Conservation (phyloP, 768 basidiomycete genomes). For the Hemileccinum rubropunctum region DNA sequence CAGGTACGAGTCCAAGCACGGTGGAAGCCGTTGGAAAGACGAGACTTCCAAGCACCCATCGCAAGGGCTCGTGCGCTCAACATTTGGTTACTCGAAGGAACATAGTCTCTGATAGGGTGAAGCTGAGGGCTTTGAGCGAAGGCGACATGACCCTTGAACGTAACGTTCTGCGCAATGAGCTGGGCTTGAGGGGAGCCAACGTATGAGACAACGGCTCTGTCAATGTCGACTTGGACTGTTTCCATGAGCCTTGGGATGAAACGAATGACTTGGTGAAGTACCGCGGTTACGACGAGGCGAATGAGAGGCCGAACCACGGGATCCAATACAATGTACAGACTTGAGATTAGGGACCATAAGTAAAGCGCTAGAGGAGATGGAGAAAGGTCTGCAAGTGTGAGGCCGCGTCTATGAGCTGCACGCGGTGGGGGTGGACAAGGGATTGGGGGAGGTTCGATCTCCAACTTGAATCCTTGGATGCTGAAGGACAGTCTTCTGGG, state of each 20-base stretch:
- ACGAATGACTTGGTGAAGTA: constrained; percentile 57
- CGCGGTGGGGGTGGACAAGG: constrained; percentile 19
- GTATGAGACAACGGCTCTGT: constrained; percentile 51
- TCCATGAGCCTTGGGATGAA: constrained; percentile 69
- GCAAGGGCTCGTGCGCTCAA: constrained; percentile 38
- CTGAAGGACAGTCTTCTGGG: constrained; percentile 59
- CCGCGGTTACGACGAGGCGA: constrained; percentile 51
- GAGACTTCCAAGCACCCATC: constrained; percentile 63
- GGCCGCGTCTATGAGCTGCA: constrained; percentile 35
- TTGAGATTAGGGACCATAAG: constrained; percentile 31
- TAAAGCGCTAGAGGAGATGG: constrained; percentile 36
- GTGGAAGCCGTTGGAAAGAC: constrained; percentile 55
- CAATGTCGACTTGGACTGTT: constrained; percentile 64
- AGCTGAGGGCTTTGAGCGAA: constrained; percentile 49
- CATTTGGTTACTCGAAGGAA: constrained; percentile 11
- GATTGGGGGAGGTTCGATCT: constrained; percentile 33
- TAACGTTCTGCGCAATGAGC: constrained; percentile 49
- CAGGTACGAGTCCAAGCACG: constrained; percentile 69
- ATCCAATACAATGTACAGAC: constrained; percentile 47
- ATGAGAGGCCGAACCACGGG: constrained; percentile 61
- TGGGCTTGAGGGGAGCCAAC: constrained; percentile 49
- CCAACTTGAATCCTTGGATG: constrained; percentile 58
- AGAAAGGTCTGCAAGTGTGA: constrained; percentile 41
- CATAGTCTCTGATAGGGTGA: constrained; percentile 10
- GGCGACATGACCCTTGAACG: constrained; percentile 51